A percentile compares a stretch with the other conserved stretches of the same genome.
Evolutionary conservation across 768 basidiomycete species (phyloP).

Genomic region (Leccinum subtestaceum): DNA sequence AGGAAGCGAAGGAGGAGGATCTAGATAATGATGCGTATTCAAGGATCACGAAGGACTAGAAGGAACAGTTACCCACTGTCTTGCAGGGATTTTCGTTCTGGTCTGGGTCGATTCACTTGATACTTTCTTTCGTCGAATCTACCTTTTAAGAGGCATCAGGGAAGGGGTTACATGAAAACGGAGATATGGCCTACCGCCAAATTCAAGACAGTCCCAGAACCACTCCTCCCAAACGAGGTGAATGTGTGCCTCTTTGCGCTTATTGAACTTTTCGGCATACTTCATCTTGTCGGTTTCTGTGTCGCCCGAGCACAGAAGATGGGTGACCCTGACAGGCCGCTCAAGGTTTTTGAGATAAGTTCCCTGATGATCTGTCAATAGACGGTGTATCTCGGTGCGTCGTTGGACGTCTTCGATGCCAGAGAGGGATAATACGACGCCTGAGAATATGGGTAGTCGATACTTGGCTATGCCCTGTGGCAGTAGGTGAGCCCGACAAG

Average conservation of each 20-base stretch:
- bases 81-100: constrained; percentile 44
- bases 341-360: constrained; percentile 72
- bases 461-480: constrained; percentile 55
- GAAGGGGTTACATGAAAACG: not conserved
- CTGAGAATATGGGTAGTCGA: constrained; percentile 72
- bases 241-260: constrained; percentile 67
- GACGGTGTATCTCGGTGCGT: constrained; percentile 61
- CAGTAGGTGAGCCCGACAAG: not conserved
- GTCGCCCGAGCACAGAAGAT: constrained; percentile 74
- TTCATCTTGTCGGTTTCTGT: constrained; percentile 72
- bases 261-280: constrained; percentile 74
- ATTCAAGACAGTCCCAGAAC: constrained; percentile 91
- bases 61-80: constrained; percentile 17
- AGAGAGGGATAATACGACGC: constrained; percentile 67
- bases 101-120: constrained; percentile 55
- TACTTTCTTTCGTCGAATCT: constrained; percentile 65
- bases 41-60: not conserved
- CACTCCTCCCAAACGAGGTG: constrained; percentile 91
- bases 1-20: constrained; percentile 6
- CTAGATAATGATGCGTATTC: constrained; percentile 7
- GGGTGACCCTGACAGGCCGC: constrained; percentile 77
- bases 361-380: constrained; percentile 61
- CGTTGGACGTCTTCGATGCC: constrained; percentile 63
- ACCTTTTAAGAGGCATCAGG: constrained; percentile 35
- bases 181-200: constrained; percentile 47